Evolutionary conservation across 192 early-diverging fungal genomes (phyloP).

Genomic region (Gigaspora rosea): DNA sequence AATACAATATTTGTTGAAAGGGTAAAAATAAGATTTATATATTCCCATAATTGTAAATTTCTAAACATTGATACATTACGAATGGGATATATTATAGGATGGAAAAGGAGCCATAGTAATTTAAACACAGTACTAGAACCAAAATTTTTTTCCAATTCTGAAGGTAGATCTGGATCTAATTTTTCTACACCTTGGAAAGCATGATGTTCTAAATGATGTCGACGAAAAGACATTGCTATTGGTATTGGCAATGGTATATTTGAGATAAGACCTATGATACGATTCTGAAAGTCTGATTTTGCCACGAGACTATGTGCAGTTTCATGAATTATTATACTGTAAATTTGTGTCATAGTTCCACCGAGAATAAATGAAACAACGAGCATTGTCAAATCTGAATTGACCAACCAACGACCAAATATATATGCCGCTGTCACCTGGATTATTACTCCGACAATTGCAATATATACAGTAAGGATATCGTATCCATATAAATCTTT

Average conservation of each 20-base stretch:
- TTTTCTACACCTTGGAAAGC: constrained; percentile 92
- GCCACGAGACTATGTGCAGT: constrained; percentile 85
- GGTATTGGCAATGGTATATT: constrained; percentile 87
- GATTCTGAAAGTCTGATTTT: constrained; percentile 72
- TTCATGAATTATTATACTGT: constrained; percentile 91
- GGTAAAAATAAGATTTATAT: constrained; percentile 75
- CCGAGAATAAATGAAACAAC: constrained; percentile 75
- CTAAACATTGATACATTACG: constrained; percentile 34
- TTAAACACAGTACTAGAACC: constrained; percentile 67
- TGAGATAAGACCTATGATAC: constrained; percentile 76
- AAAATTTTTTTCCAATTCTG: constrained; percentile 82
- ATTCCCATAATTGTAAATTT: constrained; percentile 69
- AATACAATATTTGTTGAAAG: constrained; percentile 57
- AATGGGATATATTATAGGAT: constrained; percentile 86
- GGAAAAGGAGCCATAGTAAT: constrained; percentile 79
- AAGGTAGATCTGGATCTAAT: constrained; percentile 90
- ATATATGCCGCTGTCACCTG: constrained; percentile 81
- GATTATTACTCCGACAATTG: constrained; percentile 57
- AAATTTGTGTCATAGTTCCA: constrained; percentile 76
- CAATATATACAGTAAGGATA: constrained; percentile 74
- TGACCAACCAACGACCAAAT: constrained; percentile 66
- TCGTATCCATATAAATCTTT: constrained; percentile 82
- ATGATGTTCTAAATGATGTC: constrained; percentile 95
- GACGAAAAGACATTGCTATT: constrained; percentile 76
- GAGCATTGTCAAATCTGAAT: constrained; percentile 66